Percentiles rank a stretch among this genome's conserved stretches.
phyloP scores from a whole-genome alignment of 2,329 filamentous ascomycete genomes.

The Neonectria sp. region DNA sequence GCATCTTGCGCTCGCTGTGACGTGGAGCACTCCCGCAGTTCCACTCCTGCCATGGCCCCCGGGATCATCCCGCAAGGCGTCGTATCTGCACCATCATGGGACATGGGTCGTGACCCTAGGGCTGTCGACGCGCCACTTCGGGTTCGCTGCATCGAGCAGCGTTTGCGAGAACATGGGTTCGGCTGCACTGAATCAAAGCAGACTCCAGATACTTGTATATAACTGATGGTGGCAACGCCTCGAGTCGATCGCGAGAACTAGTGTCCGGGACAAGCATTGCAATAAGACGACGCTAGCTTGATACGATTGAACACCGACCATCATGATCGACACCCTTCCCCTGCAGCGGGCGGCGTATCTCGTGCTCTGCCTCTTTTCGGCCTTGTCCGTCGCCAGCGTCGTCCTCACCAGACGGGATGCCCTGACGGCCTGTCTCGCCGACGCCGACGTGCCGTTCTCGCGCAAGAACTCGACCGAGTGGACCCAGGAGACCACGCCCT shows the following conservation, averaged over 20 bases:
- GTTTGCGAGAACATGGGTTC: background rate
- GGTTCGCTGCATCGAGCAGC: background rate
- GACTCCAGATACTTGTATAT: background rate
- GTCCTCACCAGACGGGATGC: constrained; percentile 18
- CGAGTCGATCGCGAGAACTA: background rate
- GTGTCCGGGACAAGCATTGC: background rate
- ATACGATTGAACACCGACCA: background rate
- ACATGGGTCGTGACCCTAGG: background rate
- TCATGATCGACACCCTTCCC: constrained; percentile 12
- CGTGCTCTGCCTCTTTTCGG: constrained; percentile 16
- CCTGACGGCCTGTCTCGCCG: constrained; percentile 46
- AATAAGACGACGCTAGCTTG: background rate
- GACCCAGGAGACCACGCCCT: constrained; percentile 51
- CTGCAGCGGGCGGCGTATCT: constrained; percentile 15
- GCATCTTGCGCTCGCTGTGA: background rate
- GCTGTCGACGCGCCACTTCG: background rate
- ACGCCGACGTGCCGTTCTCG: constrained; percentile 40
- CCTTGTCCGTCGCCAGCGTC: background rate
- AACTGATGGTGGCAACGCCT: background rate
- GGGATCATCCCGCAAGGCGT: background rate
- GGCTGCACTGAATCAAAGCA: background rate
- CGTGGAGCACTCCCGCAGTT: background rate
- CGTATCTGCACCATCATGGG: background rate
- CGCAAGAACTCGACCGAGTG: constrained; percentile 46
- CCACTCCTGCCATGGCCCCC: background rate